Conservation (phyloP, 345 rosid genomes). For the thale cress (Arabidopsis thaliana) region TAIR10.1 NC_003070.9:745501-746000, state of each 20-base stretch:
- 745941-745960: constrained; percentile 69
- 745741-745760: constrained; percentile 69
- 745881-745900: constrained; percentile 77
- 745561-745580: constrained; percentile 85
- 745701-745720: constrained; percentile 86
- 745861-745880: constrained; percentile 74
- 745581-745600: constrained; percentile 83
- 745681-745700: constrained; percentile 76
- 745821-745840: constrained; percentile 80
- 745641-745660: constrained; percentile 92
- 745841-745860: constrained; percentile 68
- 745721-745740: constrained; percentile 83
- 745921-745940: constrained; percentile 70
- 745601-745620: constrained; percentile 83
- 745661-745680: constrained; percentile 80
- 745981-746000: constrained; percentile 60
- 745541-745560: constrained; percentile 71
- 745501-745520: constrained; percentile 77
- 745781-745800: constrained; percentile 84
- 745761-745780: constrained; percentile 77
- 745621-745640: constrained; percentile 65
- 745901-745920: constrained; percentile 79
- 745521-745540: constrained; percentile 67
- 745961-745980: constrained; percentile 65
- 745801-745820: constrained; percentile 70